phyloP scores from a whole-genome alignment of 2,329 filamentous ascomycete genomes.

The Teratosphaeria gauchensis region DNA sequence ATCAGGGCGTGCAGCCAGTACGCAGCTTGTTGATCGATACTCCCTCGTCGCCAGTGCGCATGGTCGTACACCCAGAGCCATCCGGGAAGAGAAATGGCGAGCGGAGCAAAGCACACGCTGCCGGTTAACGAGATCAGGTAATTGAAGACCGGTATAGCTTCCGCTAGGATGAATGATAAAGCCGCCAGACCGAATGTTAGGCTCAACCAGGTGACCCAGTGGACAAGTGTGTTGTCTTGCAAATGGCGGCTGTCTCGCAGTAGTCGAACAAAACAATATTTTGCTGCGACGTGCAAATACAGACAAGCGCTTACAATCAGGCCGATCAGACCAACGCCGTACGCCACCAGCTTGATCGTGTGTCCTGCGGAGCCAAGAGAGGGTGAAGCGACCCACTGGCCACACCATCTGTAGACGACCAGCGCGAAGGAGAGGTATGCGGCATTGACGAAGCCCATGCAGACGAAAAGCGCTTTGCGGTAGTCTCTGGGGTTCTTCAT shows the following conservation, averaged over 20 bases:
- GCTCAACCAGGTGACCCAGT: conserved; percentile 44
- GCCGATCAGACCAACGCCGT: conserved; percentile 9
- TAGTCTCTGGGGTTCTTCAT: conserved; percentile 53
- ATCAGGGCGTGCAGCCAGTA: conserved; percentile 35
- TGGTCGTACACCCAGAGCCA: conserved; percentile 46
- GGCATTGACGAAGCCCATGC: conserved; percentile 48
- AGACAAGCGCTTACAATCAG: conserved; percentile 42
- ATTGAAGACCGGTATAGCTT: conserved; percentile 48
- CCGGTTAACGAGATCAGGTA: conserved; percentile 42
- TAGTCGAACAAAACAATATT: conserved; percentile 48
- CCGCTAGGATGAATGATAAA: conserved; percentile 42
- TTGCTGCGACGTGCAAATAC: conserved; percentile 43
- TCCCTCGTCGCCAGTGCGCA: conserved; percentile 30
- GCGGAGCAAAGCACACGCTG: conserved; percentile 42
- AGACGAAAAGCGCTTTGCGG: conserved; percentile 49
- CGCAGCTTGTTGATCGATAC: conserved; percentile 23
- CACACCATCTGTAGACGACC: conserved; percentile 53
- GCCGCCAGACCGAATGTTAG: conserved; percentile 35
- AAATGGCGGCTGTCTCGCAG: conserved; percentile 43
- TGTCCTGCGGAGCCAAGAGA: conserved; percentile 52
- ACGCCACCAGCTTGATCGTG: conserved; percentile 1
- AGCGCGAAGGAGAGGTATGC: conserved; percentile 51
- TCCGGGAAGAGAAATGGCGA: conserved; percentile 40
- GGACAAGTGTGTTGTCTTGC: conserved; percentile 41
- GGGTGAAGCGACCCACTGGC: conserved; percentile 53